Percentiles rank a stretch among this genome's conserved stretches.
Conservation (phyloP, 257 asterid species). For the Capsicum rhomboideum region DNA sequence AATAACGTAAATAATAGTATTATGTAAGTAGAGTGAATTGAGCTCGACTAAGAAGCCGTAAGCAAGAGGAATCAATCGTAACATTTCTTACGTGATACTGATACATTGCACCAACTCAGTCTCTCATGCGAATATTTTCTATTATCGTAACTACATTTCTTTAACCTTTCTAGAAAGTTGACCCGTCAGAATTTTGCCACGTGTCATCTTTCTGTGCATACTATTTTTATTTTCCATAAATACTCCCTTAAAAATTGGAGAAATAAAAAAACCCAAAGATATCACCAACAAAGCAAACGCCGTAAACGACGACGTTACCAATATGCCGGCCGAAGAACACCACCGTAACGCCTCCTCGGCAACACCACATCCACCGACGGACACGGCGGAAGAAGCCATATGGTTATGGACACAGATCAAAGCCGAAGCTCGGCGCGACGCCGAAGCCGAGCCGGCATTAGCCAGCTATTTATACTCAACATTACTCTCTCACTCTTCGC, state of each 20-base stretch:
- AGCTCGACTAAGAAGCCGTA: too few species aligned
- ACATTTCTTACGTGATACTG: too few species aligned
- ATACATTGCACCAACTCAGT: too few species aligned
- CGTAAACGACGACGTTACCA: constrained; percentile 14
- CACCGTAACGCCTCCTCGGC: constrained; percentile 31
- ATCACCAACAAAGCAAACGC: too few species aligned
- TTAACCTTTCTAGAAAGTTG: not conserved
- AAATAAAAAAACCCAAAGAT: too few species aligned
- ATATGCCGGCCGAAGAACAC: constrained; percentile 62
- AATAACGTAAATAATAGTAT: too few species aligned
- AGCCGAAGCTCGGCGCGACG: constrained; percentile 74
- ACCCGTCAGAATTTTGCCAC: not conserved
- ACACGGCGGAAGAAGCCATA: constrained; percentile 48
- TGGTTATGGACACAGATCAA: constrained; percentile 71
- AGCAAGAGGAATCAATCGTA: too few species aligned
- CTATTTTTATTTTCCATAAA: not conserved
- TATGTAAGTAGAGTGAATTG: too few species aligned
- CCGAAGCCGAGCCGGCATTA: constrained; percentile 85
- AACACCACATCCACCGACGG: constrained; percentile 26
- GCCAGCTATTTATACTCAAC: constrained; percentile 84
- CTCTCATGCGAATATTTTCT: too few species aligned
- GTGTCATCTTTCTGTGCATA: not conserved
- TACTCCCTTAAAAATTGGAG: too few species aligned
- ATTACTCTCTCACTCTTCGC: constrained; percentile 72
- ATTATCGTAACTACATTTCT: too few species aligned